Evolutionary conservation across 2,329 filamentous ascomycete genomes (phyloP), one percentile per base, ranked within the genome.

Genomic region (Verticillium isaacii): DNA sequence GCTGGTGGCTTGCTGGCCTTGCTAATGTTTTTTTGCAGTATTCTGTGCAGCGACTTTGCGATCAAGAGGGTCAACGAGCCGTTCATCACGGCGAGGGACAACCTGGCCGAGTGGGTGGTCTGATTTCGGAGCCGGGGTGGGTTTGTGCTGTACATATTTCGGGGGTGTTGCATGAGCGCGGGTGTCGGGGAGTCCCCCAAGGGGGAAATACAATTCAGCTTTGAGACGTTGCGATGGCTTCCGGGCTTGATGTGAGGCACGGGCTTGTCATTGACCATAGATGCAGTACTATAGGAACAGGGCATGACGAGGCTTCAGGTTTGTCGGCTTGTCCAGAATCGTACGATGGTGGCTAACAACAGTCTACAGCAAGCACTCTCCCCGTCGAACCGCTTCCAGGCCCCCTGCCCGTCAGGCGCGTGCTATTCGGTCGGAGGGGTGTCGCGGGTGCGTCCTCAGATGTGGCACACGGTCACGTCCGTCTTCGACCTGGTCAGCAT

Each of bases 31-130:
- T 29, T 61, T 23, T 56, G 32, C 68, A 95, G 93, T 80, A 93
- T 98, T 60, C 79, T 99, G 23, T 99, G 95, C 75, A 93, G 93
- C 72, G 95, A 99, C 66, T 87, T 96, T 77, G 95, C 94, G 2
- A 96, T 99, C 71, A 96, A 93, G 79, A 86, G 91, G 70, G 92
- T 99, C 62, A 92, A 97, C 69, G 92, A 97, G 78, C 93, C 95
- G 1, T 98, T 99, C 72, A 86, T 98, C 61, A 85, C 83, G 39
- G 78, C 83, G 5, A 82, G 83, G 25, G 94, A 97, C 69, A 85
- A 93, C 72, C 79, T 80, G 65, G 86, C 88, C 61, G 93, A 96
- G 70, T 99, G 95, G 95, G 88, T 86, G 59, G 75, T 90, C 64
- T 90, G 45, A 52, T 23, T 52, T 14, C 23, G 19, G 7, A 9